phyloP scores from a whole-genome alignment of 768 basidiomycete genomes.

The Suillus hirtellus region DNA sequence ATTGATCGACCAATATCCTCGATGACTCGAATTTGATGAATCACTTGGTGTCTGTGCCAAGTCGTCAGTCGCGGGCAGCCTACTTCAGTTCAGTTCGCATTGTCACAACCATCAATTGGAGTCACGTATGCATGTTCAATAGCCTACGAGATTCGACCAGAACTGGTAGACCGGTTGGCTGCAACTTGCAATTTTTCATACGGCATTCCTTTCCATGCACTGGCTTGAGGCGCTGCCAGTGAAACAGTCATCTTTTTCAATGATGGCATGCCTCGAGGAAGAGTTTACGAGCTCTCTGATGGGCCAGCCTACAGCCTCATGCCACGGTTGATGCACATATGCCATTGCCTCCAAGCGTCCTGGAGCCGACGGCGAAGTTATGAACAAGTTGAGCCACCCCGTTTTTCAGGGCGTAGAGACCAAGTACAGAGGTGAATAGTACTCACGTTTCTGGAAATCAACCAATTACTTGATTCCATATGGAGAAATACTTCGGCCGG shows the following conservation, averaged over 20 bases:
- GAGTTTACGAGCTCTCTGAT: constrained; percentile 63
- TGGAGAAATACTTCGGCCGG: constrained; percentile 75
- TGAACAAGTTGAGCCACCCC: constrained; percentile 58
- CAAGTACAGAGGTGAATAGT: constrained; percentile 89
- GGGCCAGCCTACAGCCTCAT: constrained; percentile 86
- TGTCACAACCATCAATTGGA: neutral
- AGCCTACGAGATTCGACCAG: neutral
- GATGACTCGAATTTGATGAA: neutral
- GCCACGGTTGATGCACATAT: constrained; percentile 76
- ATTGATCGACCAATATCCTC: neutral
- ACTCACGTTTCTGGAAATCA: constrained; percentile 86
- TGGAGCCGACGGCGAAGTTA: constrained; percentile 91
- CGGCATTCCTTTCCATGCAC: constrained; percentile 93
- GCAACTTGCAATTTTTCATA: constrained; percentile 98
- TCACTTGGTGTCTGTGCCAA: neutral
- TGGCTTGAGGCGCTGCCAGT: constrained; percentile 60
- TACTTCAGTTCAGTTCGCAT: neutral
- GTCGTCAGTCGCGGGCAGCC: neutral
- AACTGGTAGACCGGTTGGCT: constrained; percentile 37
- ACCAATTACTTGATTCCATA: constrained; percentile 99
- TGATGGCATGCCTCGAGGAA: constrained; percentile 85
- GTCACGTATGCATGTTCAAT: neutral
- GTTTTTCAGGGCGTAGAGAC: constrained; percentile 86
- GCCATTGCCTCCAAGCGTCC: constrained; percentile 61
- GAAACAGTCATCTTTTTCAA: constrained; percentile 93